A percentile compares a stretch with the other conserved stretches of the same genome.
phyloP scores from a whole-genome alignment of 495 filamentous ascomycete species.

The Xylaria bambusicola region DNA sequence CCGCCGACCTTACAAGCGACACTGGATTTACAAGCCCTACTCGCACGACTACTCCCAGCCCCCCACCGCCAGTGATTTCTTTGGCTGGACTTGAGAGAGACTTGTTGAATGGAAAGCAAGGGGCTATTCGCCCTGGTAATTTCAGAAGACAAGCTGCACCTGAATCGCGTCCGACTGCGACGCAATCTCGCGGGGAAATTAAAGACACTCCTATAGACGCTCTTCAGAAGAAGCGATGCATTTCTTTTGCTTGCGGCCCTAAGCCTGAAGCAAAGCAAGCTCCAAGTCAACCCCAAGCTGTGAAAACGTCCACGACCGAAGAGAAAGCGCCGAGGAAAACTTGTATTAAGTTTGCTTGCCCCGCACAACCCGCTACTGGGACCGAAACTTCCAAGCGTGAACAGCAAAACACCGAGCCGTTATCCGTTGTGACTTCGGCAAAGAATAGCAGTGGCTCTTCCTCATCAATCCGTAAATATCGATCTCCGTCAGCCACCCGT shows the following conservation, averaged over 20 bases:
- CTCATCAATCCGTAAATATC: conserved; percentile 40
- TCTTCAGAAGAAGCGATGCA: conserved; percentile 70
- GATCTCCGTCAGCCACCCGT: conserved; percentile 45
- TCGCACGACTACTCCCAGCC: conserved; percentile 85
- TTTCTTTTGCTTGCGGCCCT: conserved; percentile 82
- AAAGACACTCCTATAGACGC: conserved; percentile 35
- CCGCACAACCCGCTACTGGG: conserved; percentile 26
- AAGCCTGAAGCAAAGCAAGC: conserved; percentile 40
- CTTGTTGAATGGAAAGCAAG: conserved; percentile 27
- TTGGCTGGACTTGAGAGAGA: conserved; percentile 24
- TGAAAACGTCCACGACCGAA: conserved; percentile 25
- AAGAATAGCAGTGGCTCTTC: conserved; percentile 34
- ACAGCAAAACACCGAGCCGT: conserved; percentile 23
- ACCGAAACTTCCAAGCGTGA: conserved; percentile 23
- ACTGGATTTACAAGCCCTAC: conserved; percentile 89
- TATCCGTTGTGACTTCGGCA: conserved; percentile 24
- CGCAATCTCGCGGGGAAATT: conserved; percentile 18
- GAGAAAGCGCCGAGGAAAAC: conserved; percentile 43
- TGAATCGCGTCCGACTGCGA: conserved; percentile 15
- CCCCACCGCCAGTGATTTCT: conserved; percentile 59
- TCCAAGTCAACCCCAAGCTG: conserved; percentile 25
- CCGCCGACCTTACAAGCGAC: conserved; percentile 86
- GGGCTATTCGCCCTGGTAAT: conserved; percentile 19
- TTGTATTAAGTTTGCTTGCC: conserved; percentile 56
- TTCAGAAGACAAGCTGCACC: conserved; percentile 6